Conservation (phyloP, 768 basidiomycete species). For the Tulasnella sp. region DNA sequence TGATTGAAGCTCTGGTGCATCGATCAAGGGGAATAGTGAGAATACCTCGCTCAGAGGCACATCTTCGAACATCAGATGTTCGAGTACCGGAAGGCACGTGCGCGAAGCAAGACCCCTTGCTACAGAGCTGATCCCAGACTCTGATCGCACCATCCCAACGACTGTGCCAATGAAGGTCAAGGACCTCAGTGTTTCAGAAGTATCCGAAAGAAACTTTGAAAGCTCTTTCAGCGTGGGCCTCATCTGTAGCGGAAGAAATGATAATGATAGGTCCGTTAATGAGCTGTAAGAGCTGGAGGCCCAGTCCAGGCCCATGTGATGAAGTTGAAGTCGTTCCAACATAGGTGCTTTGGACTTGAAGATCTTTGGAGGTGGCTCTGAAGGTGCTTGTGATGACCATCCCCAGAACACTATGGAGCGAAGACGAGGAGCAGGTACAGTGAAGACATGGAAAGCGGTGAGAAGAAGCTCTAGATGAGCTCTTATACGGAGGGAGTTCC, state of each 20-base stretch:
- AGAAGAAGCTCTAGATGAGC: slow-evolving; percentile 1
- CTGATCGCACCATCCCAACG: too few relatives aligned
- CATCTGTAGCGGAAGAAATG: neutral
- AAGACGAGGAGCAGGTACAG: slow-evolving; percentile 6
- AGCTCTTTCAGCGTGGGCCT: slow-evolving; percentile 3
- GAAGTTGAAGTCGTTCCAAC: slow-evolving; percentile 5
- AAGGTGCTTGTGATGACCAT: slow-evolving; percentile 2
- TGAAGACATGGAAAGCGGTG: slow-evolving; percentile 14
- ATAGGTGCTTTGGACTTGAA: slow-evolving; percentile 6
- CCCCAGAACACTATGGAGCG: slow-evolving; percentile 12
- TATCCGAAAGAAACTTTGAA: slow-evolving; percentile 2
- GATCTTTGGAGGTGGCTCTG: slow-evolving; percentile 6
- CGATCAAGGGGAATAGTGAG: slow-evolving; percentile 5
- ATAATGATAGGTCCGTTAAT: slow-evolving; percentile 4
- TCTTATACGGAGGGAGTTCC: slow-evolving; percentile 1
- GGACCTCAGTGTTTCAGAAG: neutral
- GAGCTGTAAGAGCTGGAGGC: slow-evolving; percentile 3
- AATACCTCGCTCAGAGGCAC: slow-evolving; percentile 5
- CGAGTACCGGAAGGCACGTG: neutral
- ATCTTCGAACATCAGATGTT: slow-evolving; percentile 4
- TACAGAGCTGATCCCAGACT: too few relatives aligned
- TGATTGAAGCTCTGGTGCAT: slow-evolving; percentile 1
- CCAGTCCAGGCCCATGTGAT: slow-evolving; percentile 4
- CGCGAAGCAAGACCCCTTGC: neutral
- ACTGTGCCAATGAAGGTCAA: too few relatives aligned